Evolutionary conservation across 345 rosid genomes (phyloP).

Genomic region (Crucihimalaya himalaica): DNA sequence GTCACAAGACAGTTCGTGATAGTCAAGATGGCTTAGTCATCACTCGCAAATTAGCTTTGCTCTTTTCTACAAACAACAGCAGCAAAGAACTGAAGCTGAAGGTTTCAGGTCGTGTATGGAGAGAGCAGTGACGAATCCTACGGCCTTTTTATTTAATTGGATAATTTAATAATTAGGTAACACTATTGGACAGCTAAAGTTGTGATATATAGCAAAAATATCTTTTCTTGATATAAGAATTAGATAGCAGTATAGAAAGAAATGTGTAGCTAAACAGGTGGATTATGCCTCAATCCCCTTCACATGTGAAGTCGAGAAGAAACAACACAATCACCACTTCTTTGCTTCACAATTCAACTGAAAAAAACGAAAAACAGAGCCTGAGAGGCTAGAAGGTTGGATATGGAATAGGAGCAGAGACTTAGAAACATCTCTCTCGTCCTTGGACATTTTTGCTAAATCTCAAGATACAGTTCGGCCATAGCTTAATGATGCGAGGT

Average conservation of each 20-base stretch:
- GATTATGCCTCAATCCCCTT: constrained; percentile 19
- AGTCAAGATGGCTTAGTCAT: constrained; percentile 49
- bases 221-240: constrained; percentile 16
- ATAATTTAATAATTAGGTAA: not conserved
- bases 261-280: constrained; percentile 31
- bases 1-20: constrained; percentile 43
- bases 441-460: constrained; percentile 6
- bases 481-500: constrained; percentile 70
- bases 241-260: constrained; percentile 3
- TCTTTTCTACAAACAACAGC: constrained; percentile 44
- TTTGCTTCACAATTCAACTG: constrained; percentile 37
- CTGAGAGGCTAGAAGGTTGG: constrained; percentile 19
- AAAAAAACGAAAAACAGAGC: constrained; percentile 16
- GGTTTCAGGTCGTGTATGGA: constrained; percentile 60
- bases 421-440: constrained; percentile 24
- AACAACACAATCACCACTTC: constrained; percentile 18
- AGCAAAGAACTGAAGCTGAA: constrained; percentile 53
- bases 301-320: constrained; percentile 16
- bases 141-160: not conserved
- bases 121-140: constrained; percentile 25
- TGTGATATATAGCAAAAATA: constrained; percentile 12
- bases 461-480: constrained; percentile 77
- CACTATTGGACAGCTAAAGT: not conserved
- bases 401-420: constrained; percentile 23
- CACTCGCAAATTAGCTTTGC: constrained; percentile 50